Conservation (phyloP, 306 rosid genomes). For the Ormosia semicastrata region DNA sequence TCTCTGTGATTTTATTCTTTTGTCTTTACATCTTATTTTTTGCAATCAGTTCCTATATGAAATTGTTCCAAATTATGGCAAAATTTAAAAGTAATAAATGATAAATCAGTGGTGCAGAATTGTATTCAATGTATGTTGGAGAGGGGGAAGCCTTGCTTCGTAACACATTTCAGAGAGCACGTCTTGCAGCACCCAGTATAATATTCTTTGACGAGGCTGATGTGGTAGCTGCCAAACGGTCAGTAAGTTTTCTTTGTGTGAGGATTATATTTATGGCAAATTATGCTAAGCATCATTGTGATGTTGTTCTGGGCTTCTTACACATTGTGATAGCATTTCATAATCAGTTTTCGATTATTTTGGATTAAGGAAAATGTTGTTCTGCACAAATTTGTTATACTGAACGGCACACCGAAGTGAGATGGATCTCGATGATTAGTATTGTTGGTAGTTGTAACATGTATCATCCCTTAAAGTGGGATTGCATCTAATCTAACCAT, state of each 20-base stretch:
- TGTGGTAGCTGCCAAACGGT: constrained; percentile 88
- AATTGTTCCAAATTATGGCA: constrained; percentile 1
- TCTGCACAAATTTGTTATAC: background rate
- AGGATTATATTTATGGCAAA: background rate
- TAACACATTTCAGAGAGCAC: constrained; percentile 80
- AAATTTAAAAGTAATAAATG: constrained; percentile 34
- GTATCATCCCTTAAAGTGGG: background rate
- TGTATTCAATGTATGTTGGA: constrained; percentile 93
- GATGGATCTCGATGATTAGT: background rate
- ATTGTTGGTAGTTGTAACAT: background rate
- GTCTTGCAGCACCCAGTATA: constrained; percentile 91
- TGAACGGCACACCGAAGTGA: background rate
- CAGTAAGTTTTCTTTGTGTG: constrained; percentile 31
- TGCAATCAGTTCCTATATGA: constrained; percentile 1
- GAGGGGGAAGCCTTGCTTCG: constrained; percentile 93
- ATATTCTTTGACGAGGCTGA: constrained; percentile 94
- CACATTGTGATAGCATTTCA: background rate
- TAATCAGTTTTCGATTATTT: background rate
- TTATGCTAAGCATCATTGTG: background rate
- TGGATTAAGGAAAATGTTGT: background rate
- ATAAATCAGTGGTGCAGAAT: constrained; percentile 80
- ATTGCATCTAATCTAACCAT: background rate
- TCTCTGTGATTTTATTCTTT: background rate
- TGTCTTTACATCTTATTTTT: background rate
- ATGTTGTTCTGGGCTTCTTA: background rate